Percentiles rank a stretch among this genome's conserved stretches.
phyloP scores from a whole-genome alignment of 768 basidiomycete genomes.

The Mycena chlorophos region DNA sequence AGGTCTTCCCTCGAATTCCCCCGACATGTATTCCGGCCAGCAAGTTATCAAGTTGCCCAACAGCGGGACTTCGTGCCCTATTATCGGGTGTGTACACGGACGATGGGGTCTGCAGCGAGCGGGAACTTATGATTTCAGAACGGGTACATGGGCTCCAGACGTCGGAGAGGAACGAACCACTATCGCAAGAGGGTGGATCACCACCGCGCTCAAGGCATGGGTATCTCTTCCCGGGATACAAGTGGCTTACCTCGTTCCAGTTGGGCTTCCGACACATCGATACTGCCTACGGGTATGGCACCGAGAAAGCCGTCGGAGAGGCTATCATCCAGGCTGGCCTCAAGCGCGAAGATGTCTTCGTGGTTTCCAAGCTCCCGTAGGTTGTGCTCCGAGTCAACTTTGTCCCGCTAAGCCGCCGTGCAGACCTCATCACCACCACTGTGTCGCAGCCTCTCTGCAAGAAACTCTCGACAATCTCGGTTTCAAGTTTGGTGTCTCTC shows the following conservation, averaged over 20 bases:
- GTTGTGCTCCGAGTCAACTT: background rate
- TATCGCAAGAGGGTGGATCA: conserved; percentile 28
- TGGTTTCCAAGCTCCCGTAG: conserved; percentile 45
- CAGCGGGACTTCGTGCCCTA: conserved; percentile 16
- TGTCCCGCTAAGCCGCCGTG: background rate
- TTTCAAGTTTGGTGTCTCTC: conserved; percentile 30
- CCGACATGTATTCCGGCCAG: conserved; percentile 1
- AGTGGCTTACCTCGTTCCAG: conserved; percentile 3
- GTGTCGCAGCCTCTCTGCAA: conserved; percentile 32
- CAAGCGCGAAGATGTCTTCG: conserved; percentile 38
- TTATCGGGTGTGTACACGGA: conserved; percentile 12
- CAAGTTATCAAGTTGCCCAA: conserved; percentile 18
- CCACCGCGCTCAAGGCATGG: conserved; percentile 30
- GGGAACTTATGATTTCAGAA: background rate
- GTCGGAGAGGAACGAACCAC: conserved; percentile 21
- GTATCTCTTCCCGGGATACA: conserved; percentile 5
- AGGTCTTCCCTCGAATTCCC: background rate
- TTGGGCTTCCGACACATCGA: conserved; percentile 26
- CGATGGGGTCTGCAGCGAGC: background rate
- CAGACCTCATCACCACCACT: conserved; percentile 24
- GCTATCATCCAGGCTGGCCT: conserved; percentile 38
- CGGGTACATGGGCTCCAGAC: conserved; percentile 18
- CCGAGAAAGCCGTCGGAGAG: conserved; percentile 39
- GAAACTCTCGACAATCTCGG: conserved; percentile 33
- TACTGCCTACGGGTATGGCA: conserved; percentile 26